Conservation (phyloP, 805 yeast genomes). For the Priceomyces melissophilus region DNA sequence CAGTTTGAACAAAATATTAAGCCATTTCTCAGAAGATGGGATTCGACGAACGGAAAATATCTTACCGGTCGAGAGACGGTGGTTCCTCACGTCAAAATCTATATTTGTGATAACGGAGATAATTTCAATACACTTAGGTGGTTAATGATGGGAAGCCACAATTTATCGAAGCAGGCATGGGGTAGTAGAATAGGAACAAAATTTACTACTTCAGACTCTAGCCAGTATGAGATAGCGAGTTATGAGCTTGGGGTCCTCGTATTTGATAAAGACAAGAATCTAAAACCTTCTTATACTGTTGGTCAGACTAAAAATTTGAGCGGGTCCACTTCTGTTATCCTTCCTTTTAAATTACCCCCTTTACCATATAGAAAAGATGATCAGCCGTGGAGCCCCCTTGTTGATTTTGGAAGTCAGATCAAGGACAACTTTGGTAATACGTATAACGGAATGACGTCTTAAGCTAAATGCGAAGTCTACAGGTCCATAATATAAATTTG, state of each 20-base stretch:
- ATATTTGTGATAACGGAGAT: conserved; percentile 52
- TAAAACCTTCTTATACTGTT: conserved; percentile 45
- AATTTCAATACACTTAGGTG: conserved; percentile 53
- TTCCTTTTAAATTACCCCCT: conserved; percentile 58
- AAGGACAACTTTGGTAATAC: conserved; percentile 22
- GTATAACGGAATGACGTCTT: conserved; percentile 9
- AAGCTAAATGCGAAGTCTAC: not conserved
- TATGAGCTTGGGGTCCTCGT: conserved; percentile 37
- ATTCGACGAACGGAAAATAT: conserved; percentile 6
- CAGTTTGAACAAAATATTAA: conserved; percentile 42
- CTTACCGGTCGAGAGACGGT: conserved; percentile 33
- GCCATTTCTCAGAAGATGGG: conserved; percentile 48
- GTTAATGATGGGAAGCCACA: conserved; percentile 73
- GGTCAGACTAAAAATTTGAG: conserved; percentile 18
- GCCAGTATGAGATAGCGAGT: conserved; percentile 28
- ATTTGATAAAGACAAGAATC: conserved; percentile 13
- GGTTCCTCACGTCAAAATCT: conserved; percentile 70
- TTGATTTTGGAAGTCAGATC: conserved; percentile 17
- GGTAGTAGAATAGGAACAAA: conserved; percentile 40
- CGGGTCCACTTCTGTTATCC: conserved; percentile 33
- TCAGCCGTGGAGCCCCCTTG: conserved; percentile 45
- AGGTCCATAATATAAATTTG: not conserved
- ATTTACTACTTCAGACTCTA: conserved; percentile 12
- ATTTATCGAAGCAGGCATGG: conserved; percentile 79
- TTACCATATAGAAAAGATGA: conserved; percentile 36